Conservation (phyloP, 345 rosid species). For the Dipteronia sinensis region DNA sequence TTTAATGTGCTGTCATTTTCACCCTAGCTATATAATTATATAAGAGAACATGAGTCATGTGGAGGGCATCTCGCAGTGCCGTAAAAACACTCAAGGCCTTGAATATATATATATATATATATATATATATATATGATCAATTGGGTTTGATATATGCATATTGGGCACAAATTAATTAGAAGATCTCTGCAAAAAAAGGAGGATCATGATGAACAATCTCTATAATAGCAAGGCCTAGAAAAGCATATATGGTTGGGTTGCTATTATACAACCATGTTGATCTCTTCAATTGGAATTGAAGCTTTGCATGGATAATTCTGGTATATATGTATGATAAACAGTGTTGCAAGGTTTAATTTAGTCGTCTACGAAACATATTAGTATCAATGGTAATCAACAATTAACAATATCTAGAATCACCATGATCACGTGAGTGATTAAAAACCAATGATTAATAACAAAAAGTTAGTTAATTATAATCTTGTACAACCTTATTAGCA, state of each 20-base stretch:
- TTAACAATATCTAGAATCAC: too few species aligned
- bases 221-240: not conserved
- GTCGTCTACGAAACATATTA: not conserved
- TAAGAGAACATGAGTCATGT: constrained; percentile 27
- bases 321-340: not conserved
- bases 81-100: not conserved
- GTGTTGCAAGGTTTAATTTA: not conserved
- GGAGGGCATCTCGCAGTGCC: constrained; percentile 20
- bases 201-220: not conserved
- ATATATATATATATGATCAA: not conserved
- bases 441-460: not conserved
- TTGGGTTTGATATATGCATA: not conserved
- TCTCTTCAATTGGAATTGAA: constrained; percentile 4
- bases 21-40: constrained; percentile 9
- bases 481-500: not conserved
- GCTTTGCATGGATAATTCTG: constrained; percentile 7
- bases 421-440: not conserved
- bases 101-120: not conserved
- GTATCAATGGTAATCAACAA: not conserved
- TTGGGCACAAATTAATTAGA: constrained; percentile 13
- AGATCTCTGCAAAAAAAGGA: not conserved
- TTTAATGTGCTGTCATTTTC: constrained; percentile 19
- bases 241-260: not conserved
- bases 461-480: too few species aligned
- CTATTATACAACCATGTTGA: constrained; percentile 11